Evolutionary conservation across 768 basidiomycete species (phyloP), one percentile per base, ranked within the genome.

Genomic region (Hygrocybe coccinea): DNA sequence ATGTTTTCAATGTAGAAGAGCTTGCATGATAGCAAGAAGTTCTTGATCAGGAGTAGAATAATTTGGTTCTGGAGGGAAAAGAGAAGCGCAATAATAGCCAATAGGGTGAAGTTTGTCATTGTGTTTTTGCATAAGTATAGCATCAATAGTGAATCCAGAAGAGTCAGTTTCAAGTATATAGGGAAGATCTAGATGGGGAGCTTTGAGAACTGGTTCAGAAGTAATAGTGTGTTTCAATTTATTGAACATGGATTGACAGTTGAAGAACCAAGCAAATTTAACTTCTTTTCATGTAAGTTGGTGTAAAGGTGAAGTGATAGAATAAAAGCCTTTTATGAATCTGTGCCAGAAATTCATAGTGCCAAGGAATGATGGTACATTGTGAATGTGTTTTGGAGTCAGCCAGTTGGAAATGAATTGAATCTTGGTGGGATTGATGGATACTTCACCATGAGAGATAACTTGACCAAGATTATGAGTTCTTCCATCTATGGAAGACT

Each of bases 11-110:
- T 50, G n/a, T 36, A 6, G 4, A 2, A 50, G 24, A 2, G 34
- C 3, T 14, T 25, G 3, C 5, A 80, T 65, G 46, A 81, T 71
- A 1, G 75, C 76, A 0, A 81, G 67, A 12, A 81, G 60, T 60
- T 82, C 80, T 59, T 77, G 75, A 56, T 84, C 73, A 55, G 80
- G 71, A n/a, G 77, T 73, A 14, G 77, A 66, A 57, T 83, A 82
- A 60, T 81, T 82, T 1, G 62, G 29, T 59, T 84, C 73, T 0
- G 74, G 62, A 0, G 61, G 21, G 21, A 54, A 62, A 14, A 71
- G 58, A 14, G 54, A 67, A 45, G 45, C 59, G 41, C 71, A 77
- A 22, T 66, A 60, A 56, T 69, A 81, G 0, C 71, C 74, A 3
- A 82, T 62, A 0, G 78, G 77, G 12, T 71, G 72, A 59, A 67